Evolutionary conservation across 495 filamentous ascomycete species (phyloP).

Genomic region (Chaetomidium leptoderma): DNA sequence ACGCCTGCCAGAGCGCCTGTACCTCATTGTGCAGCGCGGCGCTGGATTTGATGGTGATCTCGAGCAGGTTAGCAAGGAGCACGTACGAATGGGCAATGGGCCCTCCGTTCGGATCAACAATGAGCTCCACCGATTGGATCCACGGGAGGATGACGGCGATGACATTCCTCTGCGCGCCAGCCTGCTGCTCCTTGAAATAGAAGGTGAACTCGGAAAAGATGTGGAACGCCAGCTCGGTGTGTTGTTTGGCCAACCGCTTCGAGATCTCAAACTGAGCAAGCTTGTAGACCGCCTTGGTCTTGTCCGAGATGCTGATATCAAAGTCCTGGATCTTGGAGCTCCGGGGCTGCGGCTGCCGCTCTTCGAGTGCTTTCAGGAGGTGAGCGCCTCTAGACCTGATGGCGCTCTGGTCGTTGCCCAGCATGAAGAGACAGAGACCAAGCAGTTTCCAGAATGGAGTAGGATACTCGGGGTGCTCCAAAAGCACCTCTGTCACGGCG

Average conservation of each 20-base stretch:
- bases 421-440: constrained; percentile 79
- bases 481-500: constrained; percentile 80
- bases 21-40: constrained; percentile 90
- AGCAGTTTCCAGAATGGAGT: constrained; percentile 87
- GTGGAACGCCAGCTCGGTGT: constrained; percentile 82
- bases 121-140: constrained; percentile 90
- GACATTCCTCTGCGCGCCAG: constrained; percentile 84
- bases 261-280: constrained; percentile 95
- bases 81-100: constrained; percentile 91
- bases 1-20: constrained; percentile 93
- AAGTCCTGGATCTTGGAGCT: constrained; percentile 92
- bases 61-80: constrained; percentile 89
- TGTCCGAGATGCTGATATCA: constrained; percentile 96
- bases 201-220: constrained; percentile 91
- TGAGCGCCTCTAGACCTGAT: constrained; percentile 85
- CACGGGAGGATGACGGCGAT: constrained; percentile 91
- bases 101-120: constrained; percentile 89
- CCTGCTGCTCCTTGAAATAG: constrained; percentile 79
- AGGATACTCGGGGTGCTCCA: constrained; percentile 71
- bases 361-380: constrained; percentile 76
- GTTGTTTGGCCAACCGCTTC: constrained; percentile 78
- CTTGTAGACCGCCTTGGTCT: constrained; percentile 97
- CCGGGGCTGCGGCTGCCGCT: constrained; percentile 63
- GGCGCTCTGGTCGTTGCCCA: constrained; percentile 83
- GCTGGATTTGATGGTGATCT: constrained; percentile 91